phyloP scores from a whole-genome alignment of 257 asterid genomes.

The Leptodermis oblonga region DNA sequence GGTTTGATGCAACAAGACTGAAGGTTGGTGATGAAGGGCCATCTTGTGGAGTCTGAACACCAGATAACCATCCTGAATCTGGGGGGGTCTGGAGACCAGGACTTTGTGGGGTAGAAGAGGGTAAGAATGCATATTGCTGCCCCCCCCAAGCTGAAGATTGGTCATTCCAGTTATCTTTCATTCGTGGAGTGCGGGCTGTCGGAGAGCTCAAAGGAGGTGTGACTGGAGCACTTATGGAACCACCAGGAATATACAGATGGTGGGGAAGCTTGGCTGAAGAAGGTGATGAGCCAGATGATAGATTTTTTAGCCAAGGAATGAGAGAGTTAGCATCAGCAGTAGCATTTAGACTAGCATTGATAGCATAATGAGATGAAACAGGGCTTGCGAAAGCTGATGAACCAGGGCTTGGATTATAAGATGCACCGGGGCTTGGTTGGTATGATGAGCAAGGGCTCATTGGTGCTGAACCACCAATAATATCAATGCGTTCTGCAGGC shows the following conservation, averaged over 20 bases:
- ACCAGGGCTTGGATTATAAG: constrained; percentile 82
- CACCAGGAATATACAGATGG: constrained; percentile 73
- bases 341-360: constrained; percentile 34
- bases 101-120: constrained; percentile 82
- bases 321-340: constrained; percentile 73
- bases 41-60: constrained; percentile 88
- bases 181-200: constrained; percentile 71
- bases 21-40: constrained; percentile 87
- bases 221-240: constrained; percentile 95
- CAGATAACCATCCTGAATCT: constrained; percentile 93
- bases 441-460: constrained; percentile 78
- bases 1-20: constrained; percentile 76
- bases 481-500: constrained; percentile 64
- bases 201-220: constrained; percentile 98
- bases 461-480: constrained; percentile 56
- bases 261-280: constrained; percentile 64
- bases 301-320: constrained; percentile 91
- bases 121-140: constrained; percentile 59
- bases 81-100: constrained; percentile 81
- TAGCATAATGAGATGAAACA: constrained; percentile 44
- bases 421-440: constrained; percentile 81
- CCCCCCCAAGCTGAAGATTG: constrained; percentile 65
- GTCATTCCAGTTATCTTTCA: constrained; percentile 67
- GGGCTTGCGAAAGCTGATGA: constrained; percentile 87
- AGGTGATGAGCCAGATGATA: constrained; percentile 70